These are phyloP conservation scores for Phytophthora nicotianae DNA, from an alignment of 352 stramenopile genomes.

Conservation along the genomic window DNA sequence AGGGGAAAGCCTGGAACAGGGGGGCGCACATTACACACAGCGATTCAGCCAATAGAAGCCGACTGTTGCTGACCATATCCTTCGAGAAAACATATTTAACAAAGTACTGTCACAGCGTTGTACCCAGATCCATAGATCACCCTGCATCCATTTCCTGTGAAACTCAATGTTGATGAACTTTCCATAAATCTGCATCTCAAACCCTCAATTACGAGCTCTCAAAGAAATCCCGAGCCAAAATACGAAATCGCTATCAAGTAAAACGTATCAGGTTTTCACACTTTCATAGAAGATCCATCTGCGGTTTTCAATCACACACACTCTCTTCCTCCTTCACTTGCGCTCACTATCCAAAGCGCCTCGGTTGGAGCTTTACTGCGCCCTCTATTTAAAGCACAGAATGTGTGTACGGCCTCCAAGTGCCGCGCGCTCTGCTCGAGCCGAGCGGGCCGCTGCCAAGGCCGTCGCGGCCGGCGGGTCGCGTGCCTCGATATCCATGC, in stretches of 20 bases:
- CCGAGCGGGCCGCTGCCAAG: conserved; percentile 32
- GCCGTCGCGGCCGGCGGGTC: conserved; percentile 8
- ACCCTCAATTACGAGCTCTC: not conserved
- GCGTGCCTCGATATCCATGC: conserved; percentile 22
- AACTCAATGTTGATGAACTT: not conserved
- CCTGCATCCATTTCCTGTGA: not conserved
- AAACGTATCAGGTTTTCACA: not conserved
- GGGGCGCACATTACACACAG: conserved; percentile 17
- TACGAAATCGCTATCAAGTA: not conserved
- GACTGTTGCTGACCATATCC: conserved; percentile 4
- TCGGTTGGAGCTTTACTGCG: not conserved
- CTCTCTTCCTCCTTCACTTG: conserved; percentile 20
- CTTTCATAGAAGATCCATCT: conserved; percentile 5
- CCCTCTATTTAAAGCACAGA: conserved; percentile 25
- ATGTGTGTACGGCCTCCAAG: conserved; percentile 56
- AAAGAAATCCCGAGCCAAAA: conserved; percentile 8
- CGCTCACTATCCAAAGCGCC: conserved; percentile 35
- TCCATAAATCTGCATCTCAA: conserved; percentile 5
- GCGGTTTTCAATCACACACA: not conserved
- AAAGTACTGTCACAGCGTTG: not conserved
- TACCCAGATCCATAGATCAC: not conserved
- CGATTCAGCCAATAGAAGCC: conserved; percentile 5
- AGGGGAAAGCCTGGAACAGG: conserved; percentile 20
- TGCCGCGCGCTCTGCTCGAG: conserved; percentile 35
- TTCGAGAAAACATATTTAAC: conserved; percentile 1